phyloP scores from a whole-genome alignment of 2,329 filamentous ascomycete species.

The Coniochaeta sp. region DNA sequence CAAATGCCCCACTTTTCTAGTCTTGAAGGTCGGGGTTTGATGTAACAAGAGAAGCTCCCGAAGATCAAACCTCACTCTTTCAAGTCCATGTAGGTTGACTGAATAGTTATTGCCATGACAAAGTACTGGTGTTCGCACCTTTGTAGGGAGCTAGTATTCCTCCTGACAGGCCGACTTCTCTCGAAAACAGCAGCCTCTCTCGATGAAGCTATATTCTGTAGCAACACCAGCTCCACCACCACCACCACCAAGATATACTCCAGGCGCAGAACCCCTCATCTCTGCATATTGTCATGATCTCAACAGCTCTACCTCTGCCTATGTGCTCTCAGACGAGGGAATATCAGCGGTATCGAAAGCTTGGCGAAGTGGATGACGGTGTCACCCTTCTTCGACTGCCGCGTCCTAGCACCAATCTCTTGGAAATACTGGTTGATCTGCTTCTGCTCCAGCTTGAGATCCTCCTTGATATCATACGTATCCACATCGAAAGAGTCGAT shows the following conservation, averaged over 20 bases:
- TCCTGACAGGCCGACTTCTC: too few relatives aligned
- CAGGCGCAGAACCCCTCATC: not conserved
- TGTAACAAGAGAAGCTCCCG: not conserved
- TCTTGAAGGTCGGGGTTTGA: not conserved
- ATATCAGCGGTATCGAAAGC: slow-evolving; percentile 70
- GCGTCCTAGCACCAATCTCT: slow-evolving; percentile 67
- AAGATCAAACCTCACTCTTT: not conserved
- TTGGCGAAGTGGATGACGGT: slow-evolving; percentile 52
- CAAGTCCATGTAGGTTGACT: not conserved
- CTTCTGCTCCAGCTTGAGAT: slow-evolving; percentile 64
- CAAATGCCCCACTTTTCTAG: not conserved
- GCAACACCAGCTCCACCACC: not conserved
- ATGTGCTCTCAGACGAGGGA: slow-evolving; percentile 55
- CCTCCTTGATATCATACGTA: slow-evolving; percentile 60
- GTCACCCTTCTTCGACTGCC: slow-evolving; percentile 51
- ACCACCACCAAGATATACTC: not conserved
- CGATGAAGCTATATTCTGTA: not conserved
- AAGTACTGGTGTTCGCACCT: too few relatives aligned
- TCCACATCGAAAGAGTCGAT: slow-evolving; percentile 69
- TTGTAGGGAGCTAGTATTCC: too few relatives aligned
- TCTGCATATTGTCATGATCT: not conserved
- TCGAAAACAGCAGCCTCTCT: not conserved
- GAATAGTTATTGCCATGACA: too few relatives aligned
- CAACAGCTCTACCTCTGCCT: slow-evolving; percentile 13
- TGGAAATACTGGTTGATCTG: slow-evolving; percentile 64